These are phyloP conservation scores for Papilionanthe hybrid DNA, from an alignment of 116 monocot species.

Conservation along the genomic window DNA sequence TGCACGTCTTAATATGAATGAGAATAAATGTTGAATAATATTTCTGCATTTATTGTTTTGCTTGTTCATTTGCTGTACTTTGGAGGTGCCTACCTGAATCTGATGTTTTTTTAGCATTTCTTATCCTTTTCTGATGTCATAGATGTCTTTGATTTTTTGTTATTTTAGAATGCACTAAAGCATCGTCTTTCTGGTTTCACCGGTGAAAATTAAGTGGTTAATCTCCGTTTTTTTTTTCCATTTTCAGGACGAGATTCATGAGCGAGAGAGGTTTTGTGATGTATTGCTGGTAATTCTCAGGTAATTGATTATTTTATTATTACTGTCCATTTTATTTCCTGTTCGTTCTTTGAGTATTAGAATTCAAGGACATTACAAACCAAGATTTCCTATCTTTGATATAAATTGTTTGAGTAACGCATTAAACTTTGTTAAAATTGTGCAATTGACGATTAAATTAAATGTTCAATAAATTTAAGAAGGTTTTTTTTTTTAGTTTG, in stretches of 20 bases:
- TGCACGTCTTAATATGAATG: too few species aligned
- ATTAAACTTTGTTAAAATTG: background rate
- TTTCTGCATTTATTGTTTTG: background rate
- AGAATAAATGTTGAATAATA: too few species aligned
- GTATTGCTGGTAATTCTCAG: slow-evolving; percentile 93
- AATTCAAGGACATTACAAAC: background rate
- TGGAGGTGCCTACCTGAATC: background rate
- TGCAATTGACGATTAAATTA: background rate
- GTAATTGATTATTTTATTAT: slow-evolving; percentile 26
- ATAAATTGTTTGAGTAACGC: background rate
- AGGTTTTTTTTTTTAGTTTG: background rate
- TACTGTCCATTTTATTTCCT: background rate
- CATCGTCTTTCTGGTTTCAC: too few species aligned
- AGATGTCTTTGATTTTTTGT: background rate
- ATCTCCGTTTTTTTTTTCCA: background rate
- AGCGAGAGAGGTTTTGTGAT: slow-evolving; percentile 98
- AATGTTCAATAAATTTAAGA: background rate
- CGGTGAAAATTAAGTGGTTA: background rate
- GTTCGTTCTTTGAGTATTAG: background rate
- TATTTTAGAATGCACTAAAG: too few species aligned
- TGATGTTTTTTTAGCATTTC: background rate
- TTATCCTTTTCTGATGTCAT: background rate
- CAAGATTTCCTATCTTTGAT: background rate
- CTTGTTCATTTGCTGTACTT: background rate
- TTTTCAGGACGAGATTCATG: slow-evolving; percentile 97